These are phyloP conservation scores for Fomitiporia mediterranea DNA, from an alignment of 1,284 basidiomycete species.

Conservation along the genomic window DNA sequence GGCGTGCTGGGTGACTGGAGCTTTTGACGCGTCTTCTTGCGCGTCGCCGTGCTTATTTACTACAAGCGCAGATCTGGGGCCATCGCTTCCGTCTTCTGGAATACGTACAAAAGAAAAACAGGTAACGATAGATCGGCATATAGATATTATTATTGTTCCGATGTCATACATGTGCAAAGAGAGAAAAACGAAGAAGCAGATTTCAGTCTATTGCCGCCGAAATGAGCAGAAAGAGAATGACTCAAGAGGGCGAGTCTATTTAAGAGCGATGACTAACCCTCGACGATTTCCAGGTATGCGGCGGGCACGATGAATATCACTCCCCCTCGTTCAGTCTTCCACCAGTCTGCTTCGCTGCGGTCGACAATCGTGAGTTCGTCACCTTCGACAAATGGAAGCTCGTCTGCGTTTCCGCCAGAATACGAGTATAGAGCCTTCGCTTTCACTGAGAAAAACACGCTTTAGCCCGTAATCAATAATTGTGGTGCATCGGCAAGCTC, in stretches of 20 bases:
- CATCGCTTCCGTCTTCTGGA: conserved; percentile 7
- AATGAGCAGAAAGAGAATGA: conserved; percentile 53
- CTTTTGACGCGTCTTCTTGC: conserved; percentile 19
- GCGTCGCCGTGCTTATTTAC: conserved; percentile 24
- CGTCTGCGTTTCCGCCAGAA: conserved; percentile 63
- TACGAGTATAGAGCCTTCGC: conserved; percentile 83
- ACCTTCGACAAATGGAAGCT: conserved; percentile 79
- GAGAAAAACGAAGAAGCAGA: conserved; percentile 43
- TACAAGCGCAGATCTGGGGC: conserved; percentile 4
- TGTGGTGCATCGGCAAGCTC: conserved; percentile 33
- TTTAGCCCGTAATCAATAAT: not conserved
- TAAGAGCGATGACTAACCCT: conserved; percentile 71
- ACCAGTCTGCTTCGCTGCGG: conserved; percentile 81
- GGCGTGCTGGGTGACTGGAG: not conserved
- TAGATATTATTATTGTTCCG: conserved; percentile 25
- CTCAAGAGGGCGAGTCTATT: conserved; percentile 38
- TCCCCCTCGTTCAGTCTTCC: conserved; percentile 85
- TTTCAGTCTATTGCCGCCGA: conserved; percentile 66
- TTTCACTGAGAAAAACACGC: conserved; percentile 37
- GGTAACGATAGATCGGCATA: conserved; percentile 24
- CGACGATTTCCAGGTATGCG: conserved; percentile 76
- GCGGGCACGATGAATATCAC: conserved; percentile 86
- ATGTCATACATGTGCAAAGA: conserved; percentile 40
- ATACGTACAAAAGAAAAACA: not conserved
- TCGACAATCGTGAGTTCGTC: conserved; percentile 78